Evolutionary conservation across 2,329 filamentous ascomycete genomes (phyloP).

Genomic region (Sclerotinia trifoliorum): DNA sequence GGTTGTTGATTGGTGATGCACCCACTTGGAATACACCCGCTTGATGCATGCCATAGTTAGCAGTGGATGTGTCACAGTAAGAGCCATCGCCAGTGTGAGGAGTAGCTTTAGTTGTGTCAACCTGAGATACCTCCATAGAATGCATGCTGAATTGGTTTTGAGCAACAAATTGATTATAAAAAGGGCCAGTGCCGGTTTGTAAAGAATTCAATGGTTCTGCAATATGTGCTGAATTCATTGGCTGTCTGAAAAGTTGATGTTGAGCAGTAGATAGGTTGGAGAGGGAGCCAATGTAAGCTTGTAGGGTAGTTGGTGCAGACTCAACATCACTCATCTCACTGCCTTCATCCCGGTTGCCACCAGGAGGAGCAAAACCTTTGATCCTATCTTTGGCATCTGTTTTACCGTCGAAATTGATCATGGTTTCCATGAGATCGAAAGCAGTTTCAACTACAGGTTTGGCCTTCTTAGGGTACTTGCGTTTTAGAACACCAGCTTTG

Average conservation of each 20-base stretch:
- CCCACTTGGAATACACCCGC: too few relatives aligned
- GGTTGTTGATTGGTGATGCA: background rate
- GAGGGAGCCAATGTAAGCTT: too few relatives aligned
- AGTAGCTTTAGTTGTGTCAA: background rate
- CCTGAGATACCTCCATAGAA: too few relatives aligned
- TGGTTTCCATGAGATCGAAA: background rate
- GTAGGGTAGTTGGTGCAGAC: too few relatives aligned
- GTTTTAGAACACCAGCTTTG: background rate
- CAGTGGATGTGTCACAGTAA: background rate
- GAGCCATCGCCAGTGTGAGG: background rate
- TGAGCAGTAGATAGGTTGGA: background rate
- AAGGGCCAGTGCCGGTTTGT: background rate
- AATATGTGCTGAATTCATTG: background rate
- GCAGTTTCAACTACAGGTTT: background rate
- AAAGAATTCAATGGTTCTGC: background rate
- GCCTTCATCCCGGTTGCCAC: background rate
- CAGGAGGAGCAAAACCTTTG: background rate
- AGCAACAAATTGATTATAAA: background rate
- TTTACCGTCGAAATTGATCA: background rate
- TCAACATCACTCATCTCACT: background rate
- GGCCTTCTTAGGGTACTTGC: conserved; percentile 3
- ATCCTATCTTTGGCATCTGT: background rate
- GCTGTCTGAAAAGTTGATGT: background rate
- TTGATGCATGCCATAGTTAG: background rate
- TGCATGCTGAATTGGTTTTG: background rate